Evolutionary conservation across 805 yeast genomes (phyloP), one percentile per base, ranked within the genome.

Genomic region (Saccharomycopsis lassenensis): DNA sequence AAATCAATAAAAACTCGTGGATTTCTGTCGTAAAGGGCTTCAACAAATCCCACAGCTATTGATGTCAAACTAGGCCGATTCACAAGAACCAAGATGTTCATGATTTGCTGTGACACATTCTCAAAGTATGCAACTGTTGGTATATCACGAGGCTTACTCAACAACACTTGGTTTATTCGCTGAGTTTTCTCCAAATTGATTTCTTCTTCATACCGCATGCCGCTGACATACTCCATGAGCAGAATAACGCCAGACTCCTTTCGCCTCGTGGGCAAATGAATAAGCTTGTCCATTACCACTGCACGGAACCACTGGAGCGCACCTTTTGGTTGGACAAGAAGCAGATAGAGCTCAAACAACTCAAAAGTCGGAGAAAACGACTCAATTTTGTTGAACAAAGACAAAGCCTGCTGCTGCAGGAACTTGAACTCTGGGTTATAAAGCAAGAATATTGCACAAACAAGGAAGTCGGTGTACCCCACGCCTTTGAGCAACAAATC

Each of bases 191-290:
- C 74, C n/a, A 75, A 55, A 44, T 75, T 76, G 10, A 85, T 56
- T 8, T 73, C 75, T 38, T 79, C 89, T 36, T 67, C 64, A 28
- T 84, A 93, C 39, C 95, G 62, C 18, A 82, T 61, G 0, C 94
- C 94, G 10, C 81, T 61, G 1, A 82, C 63, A 44, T 82, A 74
- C 54, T 89, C 96, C 20, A 86, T 64, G 33, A 89, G 56, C 2
- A 86, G 66, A 20, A 70, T 56, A 2, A 91, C 73, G 0, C 97
- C 96, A 48, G 79, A 77, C 1, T 56, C 53, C 2, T 67, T 54
- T 17, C 93, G 65, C 29, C 64, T 54, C 15, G 71, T 52, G 1
- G 81, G 79, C 19, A 84, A 55, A 3, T 52, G 42, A 1, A 78
- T 68, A 3, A 89, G 59, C 32, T 66, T 61, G 0, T 56, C 41